These are phyloP conservation scores for Polysphondylium violaceum DNA, from an alignment of 78 protist genomes.

Conservation along the genomic window DNA sequence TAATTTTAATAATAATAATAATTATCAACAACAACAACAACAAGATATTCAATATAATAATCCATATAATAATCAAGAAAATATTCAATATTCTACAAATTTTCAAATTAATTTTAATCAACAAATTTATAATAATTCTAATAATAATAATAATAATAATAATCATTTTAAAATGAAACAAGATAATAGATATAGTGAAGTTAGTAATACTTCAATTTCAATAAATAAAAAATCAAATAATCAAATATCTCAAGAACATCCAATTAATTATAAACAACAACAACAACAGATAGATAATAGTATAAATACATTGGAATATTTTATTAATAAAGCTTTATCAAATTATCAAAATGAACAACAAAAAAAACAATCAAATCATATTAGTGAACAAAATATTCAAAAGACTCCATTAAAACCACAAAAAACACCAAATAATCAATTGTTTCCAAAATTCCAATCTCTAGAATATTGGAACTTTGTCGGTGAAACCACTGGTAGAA, in stretches of 20 bases:
- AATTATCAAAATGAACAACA: background rate
- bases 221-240: background rate
- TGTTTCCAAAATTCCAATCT: conserved; percentile 28
- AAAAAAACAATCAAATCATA: conserved; percentile 7
- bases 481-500: conserved; percentile 51
- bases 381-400: background rate
- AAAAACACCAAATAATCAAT: background rate
- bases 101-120: too few relatives aligned
- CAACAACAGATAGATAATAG: background rate
- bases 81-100: too few relatives aligned
- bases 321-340: too few relatives aligned
- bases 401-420: background rate
- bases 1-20: too few relatives aligned
- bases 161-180: too few relatives aligned
- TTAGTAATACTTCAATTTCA: background rate
- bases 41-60: background rate
- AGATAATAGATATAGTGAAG: background rate
- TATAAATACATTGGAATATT: background rate
- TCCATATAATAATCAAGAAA: too few relatives aligned
- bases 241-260: conserved; percentile 23
- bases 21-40: background rate
- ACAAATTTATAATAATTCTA: too few relatives aligned
- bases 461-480: conserved; percentile 63
- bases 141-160: background rate
- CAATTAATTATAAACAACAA: conserved; percentile 3